phyloP scores from a whole-genome alignment of 2,329 filamentous ascomycete genomes.

The Plenodomus biglobosus region DNA sequence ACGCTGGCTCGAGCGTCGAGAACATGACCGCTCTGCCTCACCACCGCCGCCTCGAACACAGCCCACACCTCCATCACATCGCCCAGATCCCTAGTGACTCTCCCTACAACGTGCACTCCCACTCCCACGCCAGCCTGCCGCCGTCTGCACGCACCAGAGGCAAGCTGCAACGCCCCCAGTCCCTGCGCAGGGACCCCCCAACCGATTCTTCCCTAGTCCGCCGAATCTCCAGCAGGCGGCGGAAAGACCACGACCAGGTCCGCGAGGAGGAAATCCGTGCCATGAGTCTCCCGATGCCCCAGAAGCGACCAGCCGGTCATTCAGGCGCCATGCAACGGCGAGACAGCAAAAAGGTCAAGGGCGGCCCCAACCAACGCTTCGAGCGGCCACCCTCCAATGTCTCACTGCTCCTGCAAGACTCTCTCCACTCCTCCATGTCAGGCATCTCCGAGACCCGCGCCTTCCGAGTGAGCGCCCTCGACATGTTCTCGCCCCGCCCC shows the following conservation, averaged over 20 bases:
- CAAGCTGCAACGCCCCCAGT: slow-evolving; percentile 51
- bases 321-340: slow-evolving; percentile 62
- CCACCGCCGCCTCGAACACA: slow-evolving; percentile 46
- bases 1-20: slow-evolving; percentile 39
- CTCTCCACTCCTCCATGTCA: slow-evolving; percentile 75
- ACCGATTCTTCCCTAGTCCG: slow-evolving; percentile 60
- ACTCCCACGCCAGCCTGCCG: slow-evolving; percentile 40
- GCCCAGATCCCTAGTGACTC: slow-evolving; percentile 45
- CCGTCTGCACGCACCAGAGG: slow-evolving; percentile 45
- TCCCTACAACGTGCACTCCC: slow-evolving; percentile 49
- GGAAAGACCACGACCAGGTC: slow-evolving; percentile 65
- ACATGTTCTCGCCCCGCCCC: slow-evolving; percentile 81
- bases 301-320: slow-evolving; percentile 63
- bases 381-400: slow-evolving; percentile 69
- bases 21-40: slow-evolving; percentile 53
- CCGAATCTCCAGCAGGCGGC: slow-evolving; percentile 72
- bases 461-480: slow-evolving; percentile 78
- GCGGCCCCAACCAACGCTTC: slow-evolving; percentile 57
- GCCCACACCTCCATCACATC: slow-evolving; percentile 52
- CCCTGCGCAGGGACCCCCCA: slow-evolving; percentile 60
- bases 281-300: slow-evolving; percentile 71
- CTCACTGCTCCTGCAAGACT: slow-evolving; percentile 72
- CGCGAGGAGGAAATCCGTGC: slow-evolving; percentile 87
- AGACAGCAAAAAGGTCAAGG: slow-evolving; percentile 67
- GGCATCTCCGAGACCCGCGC: slow-evolving; percentile 72